Conservation (phyloP, 768 basidiomycete genomes). For the Tylopilus sp. region DNA sequence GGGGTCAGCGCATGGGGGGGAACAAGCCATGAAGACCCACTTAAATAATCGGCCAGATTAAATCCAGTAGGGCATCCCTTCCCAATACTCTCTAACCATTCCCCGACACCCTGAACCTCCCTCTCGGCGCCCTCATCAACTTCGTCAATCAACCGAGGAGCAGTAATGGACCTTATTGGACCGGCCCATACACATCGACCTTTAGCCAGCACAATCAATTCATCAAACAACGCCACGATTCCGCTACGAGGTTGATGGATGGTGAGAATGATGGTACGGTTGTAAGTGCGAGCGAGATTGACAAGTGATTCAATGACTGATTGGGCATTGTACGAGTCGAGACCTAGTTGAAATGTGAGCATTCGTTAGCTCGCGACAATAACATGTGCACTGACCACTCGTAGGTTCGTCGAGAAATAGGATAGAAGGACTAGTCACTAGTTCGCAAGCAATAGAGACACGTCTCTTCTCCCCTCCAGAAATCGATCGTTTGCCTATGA, state of each 20-base stretch:
- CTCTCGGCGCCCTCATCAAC: slow-evolving; percentile 9
- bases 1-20: not conserved
- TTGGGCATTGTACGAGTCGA: slow-evolving; percentile 93
- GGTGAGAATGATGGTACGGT: slow-evolving; percentile 94
- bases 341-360: slow-evolving; percentile 43
- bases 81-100: slow-evolving; percentile 77
- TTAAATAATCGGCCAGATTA: slow-evolving; percentile 96
- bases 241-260: slow-evolving; percentile 98
- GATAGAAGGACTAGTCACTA: slow-evolving; percentile 95
- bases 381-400: slow-evolving; percentile 55
- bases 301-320: slow-evolving; percentile 91
- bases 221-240: slow-evolving; percentile 94
- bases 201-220: slow-evolving; percentile 78
- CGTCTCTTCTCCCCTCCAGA: slow-evolving; percentile 97
- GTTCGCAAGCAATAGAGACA: slow-evolving; percentile 96
- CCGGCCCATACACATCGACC: slow-evolving; percentile 54
- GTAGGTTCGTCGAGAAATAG: slow-evolving; percentile 97
- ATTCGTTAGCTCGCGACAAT: slow-evolving; percentile 1
- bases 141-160: slow-evolving; percentile 5
- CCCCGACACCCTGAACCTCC: slow-evolving; percentile 30
- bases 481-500: slow-evolving; percentile 79
- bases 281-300: slow-evolving; percentile 81
- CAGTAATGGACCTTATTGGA: slow-evolving; percentile 20
- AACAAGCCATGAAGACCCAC: slow-evolving; percentile 45
- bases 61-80: slow-evolving; percentile 89